phyloP scores from a whole-genome alignment of 345 rosid genomes.

The Syzygium jambos region DNA sequence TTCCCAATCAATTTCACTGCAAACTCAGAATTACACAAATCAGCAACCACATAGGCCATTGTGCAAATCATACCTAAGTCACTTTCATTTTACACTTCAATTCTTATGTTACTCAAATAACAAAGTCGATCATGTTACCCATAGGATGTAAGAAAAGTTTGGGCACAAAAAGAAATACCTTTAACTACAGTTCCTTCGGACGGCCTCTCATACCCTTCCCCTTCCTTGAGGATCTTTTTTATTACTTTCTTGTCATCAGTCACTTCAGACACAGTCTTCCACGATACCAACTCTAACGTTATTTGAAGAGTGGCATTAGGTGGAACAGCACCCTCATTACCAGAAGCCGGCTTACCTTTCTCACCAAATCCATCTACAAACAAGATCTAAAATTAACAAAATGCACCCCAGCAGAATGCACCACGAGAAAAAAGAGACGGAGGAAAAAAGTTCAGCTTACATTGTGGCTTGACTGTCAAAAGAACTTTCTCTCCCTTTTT shows the following conservation, averaged over 20 bases:
- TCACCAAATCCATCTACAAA: conserved; percentile 87
- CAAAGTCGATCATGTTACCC: not conserved
- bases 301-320: conserved; percentile 67
- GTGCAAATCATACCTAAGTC: not conserved
- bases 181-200: conserved; percentile 71
- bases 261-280: conserved; percentile 80
- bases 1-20: conserved; percentile 87
- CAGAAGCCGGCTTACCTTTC: conserved; percentile 50
- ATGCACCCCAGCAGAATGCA: not conserved
- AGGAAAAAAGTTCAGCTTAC: conserved; percentile 16
- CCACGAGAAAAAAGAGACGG: not conserved
- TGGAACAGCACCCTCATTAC: conserved; percentile 48
- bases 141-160: not conserved
- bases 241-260: conserved; percentile 78
- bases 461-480: conserved; percentile 73
- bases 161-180: conserved; percentile 24
- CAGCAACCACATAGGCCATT: not conserved
- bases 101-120: not conserved
- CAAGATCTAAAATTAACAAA: not conserved
- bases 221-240: conserved; percentile 78
- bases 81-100: not conserved
- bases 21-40: conserved; percentile 1
- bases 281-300: conserved; percentile 60
- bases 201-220: conserved; percentile 82
- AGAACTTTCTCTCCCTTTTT: conserved; percentile 75